Conservation (phyloP, 257 asterid genomes). For the Salvia miltiorrhiza region DNA sequence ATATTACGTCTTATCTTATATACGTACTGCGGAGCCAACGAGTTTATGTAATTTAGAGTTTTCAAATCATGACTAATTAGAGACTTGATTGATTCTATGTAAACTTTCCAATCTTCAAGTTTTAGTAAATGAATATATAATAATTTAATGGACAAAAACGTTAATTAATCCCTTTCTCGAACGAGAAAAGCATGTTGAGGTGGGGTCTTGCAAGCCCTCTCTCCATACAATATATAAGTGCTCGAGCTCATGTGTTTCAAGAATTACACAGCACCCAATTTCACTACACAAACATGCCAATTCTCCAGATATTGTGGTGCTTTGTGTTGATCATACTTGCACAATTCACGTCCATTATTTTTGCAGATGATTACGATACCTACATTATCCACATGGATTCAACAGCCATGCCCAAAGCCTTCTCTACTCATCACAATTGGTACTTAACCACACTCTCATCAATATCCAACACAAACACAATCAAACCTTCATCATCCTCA, state of each 20-base stretch:
- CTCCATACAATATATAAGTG: slow-evolving; percentile 25
- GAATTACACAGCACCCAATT: slow-evolving; percentile 5
- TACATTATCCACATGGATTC: slow-evolving; percentile 72
- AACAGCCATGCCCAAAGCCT: slow-evolving; percentile 69
- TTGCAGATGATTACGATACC: slow-evolving; percentile 41
- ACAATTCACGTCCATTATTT: slow-evolving; percentile 21
- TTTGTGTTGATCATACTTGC: slow-evolving; percentile 26
- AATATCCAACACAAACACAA: slow-evolving; percentile 20
- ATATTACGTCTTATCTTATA: no score
- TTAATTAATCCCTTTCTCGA: neutral
- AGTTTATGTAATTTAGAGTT: no score
- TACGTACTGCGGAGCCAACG: no score
- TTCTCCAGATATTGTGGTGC: slow-evolving; percentile 20
- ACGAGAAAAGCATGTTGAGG: slow-evolving; percentile 40
- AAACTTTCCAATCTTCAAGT: no score
- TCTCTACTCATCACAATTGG: slow-evolving; percentile 60
- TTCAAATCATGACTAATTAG: no score
- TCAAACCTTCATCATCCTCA: slow-evolving; percentile 16
- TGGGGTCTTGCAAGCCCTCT: slow-evolving; percentile 33
- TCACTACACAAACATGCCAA: slow-evolving; percentile 39
- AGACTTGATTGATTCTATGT: no score
- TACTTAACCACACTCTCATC: slow-evolving; percentile 48
- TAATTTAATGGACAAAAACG: no score
- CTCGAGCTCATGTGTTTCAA: neutral
- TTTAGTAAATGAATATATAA: no score